Percentiles rank a stretch among this genome's conserved stretches.
Conservation (phyloP, 2,329 filamentous ascomycete species). For the Fusarium albosuccineum region DNA sequence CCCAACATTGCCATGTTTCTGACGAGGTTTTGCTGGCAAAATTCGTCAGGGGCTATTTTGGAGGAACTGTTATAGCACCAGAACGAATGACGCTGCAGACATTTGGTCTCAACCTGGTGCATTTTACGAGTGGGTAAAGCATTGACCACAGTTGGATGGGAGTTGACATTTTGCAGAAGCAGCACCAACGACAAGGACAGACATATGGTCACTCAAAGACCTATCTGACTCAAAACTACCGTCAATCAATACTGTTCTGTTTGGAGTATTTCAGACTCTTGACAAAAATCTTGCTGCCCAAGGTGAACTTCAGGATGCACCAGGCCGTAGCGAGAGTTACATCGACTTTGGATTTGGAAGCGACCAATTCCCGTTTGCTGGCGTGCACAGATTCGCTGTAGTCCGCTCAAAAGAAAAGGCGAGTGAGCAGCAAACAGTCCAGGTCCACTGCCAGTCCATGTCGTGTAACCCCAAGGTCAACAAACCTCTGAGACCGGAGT, state of each 20-base stretch:
- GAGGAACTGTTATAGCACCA: constrained; percentile 46
- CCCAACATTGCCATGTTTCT: constrained; percentile 20
- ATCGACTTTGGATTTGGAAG: constrained; percentile 50
- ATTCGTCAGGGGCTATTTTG: constrained; percentile 49
- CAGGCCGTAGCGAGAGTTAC: constrained; percentile 35
- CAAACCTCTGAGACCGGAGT: constrained; percentile 20
- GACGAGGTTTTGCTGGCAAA: constrained; percentile 47
- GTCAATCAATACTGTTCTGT: constrained; percentile 38
- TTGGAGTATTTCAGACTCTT: constrained; percentile 46
- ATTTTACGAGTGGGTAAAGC: constrained; percentile 31
- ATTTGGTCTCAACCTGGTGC: constrained; percentile 22
- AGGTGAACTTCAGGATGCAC: not conserved
- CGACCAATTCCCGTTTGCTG: constrained; percentile 42
- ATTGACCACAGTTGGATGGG: rapidly evolving
- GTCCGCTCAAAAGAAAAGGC: constrained; percentile 20
- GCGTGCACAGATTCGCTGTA: constrained; percentile 49
- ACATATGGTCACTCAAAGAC: constrained; percentile 36
- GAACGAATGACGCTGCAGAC: constrained; percentile 40
- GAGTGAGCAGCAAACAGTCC: constrained; percentile 3
- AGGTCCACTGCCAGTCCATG: constrained; percentile 41
- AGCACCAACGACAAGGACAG: not conserved
- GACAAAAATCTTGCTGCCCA: constrained; percentile 25
- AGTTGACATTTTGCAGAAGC: constrained; percentile 20
- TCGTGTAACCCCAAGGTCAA: constrained; percentile 46
- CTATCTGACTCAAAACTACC: constrained; percentile 37